A percentile compares a stretch with the other conserved stretches of the same genome.
Conservation (phyloP, 1,284 basidiomycete genomes). For the Cutaneotrichosporon curvatum region DNA sequence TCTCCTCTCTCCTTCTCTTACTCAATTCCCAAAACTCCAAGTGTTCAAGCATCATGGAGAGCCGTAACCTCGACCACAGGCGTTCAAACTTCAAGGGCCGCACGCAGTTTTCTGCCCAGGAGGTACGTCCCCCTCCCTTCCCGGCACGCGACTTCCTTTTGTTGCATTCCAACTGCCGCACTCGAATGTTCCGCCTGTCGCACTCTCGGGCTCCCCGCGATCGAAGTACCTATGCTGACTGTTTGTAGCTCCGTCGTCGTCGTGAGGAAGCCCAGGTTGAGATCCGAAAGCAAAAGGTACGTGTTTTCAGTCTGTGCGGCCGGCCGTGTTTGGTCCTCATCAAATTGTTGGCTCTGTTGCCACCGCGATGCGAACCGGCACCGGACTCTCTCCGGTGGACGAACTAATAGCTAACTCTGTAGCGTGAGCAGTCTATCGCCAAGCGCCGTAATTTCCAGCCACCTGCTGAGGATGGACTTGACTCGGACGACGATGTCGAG, state of each 20-base stretch:
- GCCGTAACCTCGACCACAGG: conserved; percentile 44
- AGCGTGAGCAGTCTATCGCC: conserved; percentile 89
- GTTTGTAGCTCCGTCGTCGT: conserved; percentile 73
- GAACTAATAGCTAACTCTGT: background rate
- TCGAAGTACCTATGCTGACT: conserved; percentile 8
- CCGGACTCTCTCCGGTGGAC: too few species aligned
- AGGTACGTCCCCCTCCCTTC: too few species aligned
- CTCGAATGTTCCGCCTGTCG: too few species aligned
- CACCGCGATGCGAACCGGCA: too few species aligned
- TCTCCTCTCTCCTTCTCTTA: background rate
- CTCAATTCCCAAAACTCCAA: background rate
- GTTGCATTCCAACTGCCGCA: too few species aligned
- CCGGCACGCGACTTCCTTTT: too few species aligned
- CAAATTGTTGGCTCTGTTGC: too few species aligned
- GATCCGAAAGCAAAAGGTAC: conserved; percentile 80
- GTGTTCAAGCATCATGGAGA: conserved; percentile 17
- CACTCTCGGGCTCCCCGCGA: too few species aligned
- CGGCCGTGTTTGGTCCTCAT: too few species aligned
- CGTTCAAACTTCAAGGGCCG: conserved; percentile 48
- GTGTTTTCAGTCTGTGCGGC: conserved; percentile 5
- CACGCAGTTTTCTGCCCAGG: conserved; percentile 46
- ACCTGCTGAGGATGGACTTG: conserved; percentile 51
- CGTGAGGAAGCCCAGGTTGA: conserved; percentile 96
- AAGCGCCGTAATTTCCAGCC: conserved; percentile 89
- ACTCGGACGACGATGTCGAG: conserved; percentile 76